A percentile compares a stretch with the other conserved stretches of the same genome.
These are phyloP conservation scores for Hymenoscyphus occultus DNA, from an alignment of 2,329 filamentous ascomycete species.

Conservation along the genomic window DNA sequence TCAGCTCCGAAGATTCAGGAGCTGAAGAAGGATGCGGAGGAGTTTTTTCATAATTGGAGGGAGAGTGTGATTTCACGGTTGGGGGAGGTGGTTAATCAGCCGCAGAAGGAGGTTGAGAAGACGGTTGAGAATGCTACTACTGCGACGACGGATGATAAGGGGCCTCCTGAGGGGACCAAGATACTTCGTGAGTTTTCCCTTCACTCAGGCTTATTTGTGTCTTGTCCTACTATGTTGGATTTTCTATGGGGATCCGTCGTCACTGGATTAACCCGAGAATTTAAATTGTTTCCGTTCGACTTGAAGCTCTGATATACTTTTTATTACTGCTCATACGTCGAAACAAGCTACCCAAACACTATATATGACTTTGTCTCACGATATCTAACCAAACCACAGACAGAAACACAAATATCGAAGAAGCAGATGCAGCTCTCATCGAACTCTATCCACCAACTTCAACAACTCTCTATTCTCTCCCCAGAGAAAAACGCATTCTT, in stretches of 20 bases:
- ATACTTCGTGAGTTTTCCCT: conserved; percentile 30
- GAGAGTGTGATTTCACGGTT: conserved; percentile 66
- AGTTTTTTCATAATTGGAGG: conserved; percentile 80
- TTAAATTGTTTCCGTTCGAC: neutral
- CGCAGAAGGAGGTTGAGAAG: conserved; percentile 42
- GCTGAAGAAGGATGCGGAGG: conserved; percentile 65
- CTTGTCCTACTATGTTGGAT: neutral
- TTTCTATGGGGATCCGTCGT: neutral
- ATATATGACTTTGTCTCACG: neutral
- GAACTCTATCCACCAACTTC: conserved; percentile 56
- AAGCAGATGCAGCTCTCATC: conserved; percentile 48
- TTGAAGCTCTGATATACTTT: neutral
- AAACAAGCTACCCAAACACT: neutral
- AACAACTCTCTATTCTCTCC: conserved; percentile 58
- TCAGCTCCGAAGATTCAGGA: conserved; percentile 54
- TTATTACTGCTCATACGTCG: no score
- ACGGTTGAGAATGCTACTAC: conserved; percentile 31
- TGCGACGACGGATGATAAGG: conserved; percentile 28
- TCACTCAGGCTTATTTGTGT: neutral
- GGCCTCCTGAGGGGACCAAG: conserved; percentile 25
- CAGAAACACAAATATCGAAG: conserved; percentile 41
- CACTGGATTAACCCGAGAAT: neutral
- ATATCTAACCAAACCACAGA: conserved; percentile 5
- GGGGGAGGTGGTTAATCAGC: conserved; percentile 61
- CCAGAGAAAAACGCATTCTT: conserved; percentile 60